Percentiles rank a stretch among this genome's conserved stretches.
phyloP scores from a whole-genome alignment of 257 asterid species.

The Solanum ahanhuiri region DNA sequence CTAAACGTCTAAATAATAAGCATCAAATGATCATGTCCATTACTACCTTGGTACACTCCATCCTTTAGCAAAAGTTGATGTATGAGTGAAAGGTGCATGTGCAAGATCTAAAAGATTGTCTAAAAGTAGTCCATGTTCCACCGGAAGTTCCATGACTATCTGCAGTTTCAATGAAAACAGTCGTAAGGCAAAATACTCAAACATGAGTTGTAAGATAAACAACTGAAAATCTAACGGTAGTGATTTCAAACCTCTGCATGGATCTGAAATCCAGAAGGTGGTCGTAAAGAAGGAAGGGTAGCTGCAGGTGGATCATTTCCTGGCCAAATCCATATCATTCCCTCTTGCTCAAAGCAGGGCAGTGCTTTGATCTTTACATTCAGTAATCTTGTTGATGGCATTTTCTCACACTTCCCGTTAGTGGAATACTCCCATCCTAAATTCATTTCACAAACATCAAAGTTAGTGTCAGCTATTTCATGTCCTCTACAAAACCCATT shows the following conservation, averaged over 20 bases:
- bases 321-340: conserved; percentile 96
- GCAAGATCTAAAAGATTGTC: conserved; percentile 98
- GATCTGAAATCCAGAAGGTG: conserved; percentile 82
- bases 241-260: conserved; percentile 70
- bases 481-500: neutral
- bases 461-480: neutral
- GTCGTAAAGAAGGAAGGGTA: conserved; percentile 56
- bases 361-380: conserved; percentile 71
- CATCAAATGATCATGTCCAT: neutral
- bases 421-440: conserved; percentile 93
- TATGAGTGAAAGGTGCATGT: conserved; percentile 93
- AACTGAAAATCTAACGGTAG: neutral
- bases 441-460: conserved; percentile 10
- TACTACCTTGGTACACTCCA: conserved; percentile 85
- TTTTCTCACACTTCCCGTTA: conserved; percentile 82
- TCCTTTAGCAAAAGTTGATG: conserved; percentile 95
- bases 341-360: conserved; percentile 91
- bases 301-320: conserved; percentile 83
- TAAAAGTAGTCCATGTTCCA: conserved; percentile 81
- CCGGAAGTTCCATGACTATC: conserved; percentile 95
- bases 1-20: neutral
- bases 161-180: conserved; percentile 15
- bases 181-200: neutral
- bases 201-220: neutral
- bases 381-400: conserved; percentile 78